A percentile compares a stretch with the other conserved stretches of the same genome.
These are phyloP conservation scores for Reutealis trisperma DNA, from an alignment of 345 rosid species.

Conservation along the genomic window DNA sequence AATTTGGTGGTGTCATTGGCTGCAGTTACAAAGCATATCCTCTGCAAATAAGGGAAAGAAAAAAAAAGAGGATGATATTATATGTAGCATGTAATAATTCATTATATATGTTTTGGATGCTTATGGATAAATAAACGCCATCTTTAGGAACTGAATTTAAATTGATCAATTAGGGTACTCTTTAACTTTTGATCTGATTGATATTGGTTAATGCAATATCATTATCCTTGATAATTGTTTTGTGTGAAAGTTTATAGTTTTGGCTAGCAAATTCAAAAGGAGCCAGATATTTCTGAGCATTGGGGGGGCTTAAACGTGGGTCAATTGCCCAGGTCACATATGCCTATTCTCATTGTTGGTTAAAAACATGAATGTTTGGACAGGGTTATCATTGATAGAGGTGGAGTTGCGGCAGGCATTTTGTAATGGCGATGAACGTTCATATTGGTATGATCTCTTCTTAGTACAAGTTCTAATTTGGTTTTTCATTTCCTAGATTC, in stretches of 20 bases:
- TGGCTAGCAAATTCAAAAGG: neutral
- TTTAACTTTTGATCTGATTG: too few relatives aligned
- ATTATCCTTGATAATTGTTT: too few relatives aligned
- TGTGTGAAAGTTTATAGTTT: neutral
- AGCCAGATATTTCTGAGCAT: neutral
- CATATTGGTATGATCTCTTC: conserved; percentile 47
- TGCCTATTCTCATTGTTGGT: neutral
- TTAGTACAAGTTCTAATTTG: neutral
- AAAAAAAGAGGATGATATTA: too few relatives aligned
- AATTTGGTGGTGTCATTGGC: neutral
- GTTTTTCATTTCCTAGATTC: neutral
- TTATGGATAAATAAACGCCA: too few relatives aligned
- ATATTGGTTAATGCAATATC: neutral
- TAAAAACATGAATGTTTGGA: neutral
- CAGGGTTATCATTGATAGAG: conserved; percentile 21
- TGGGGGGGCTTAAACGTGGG: too few relatives aligned
- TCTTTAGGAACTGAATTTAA: too few relatives aligned
- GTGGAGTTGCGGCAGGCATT: conserved; percentile 25
- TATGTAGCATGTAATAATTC: neutral
- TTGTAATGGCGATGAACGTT: conserved; percentile 38
- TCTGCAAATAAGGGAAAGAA: neutral
- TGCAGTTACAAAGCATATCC: neutral
- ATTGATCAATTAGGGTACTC: too few relatives aligned
- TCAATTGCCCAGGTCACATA: too few relatives aligned
- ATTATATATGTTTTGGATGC: too few relatives aligned